phyloP scores from a whole-genome alignment of 2,329 filamentous ascomycete species.

The Fusarium liriodendri region DNA sequence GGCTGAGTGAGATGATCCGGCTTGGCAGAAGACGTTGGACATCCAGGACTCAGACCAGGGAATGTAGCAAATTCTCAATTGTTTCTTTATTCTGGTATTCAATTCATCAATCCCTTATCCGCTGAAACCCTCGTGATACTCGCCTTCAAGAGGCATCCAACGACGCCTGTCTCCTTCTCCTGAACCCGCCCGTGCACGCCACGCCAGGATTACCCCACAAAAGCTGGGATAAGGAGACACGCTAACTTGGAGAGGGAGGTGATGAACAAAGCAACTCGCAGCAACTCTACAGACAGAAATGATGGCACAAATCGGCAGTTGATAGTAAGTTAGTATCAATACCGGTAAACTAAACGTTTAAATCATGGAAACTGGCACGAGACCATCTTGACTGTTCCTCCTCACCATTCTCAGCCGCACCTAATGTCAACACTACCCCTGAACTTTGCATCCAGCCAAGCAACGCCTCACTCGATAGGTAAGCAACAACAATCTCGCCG shows the following conservation, averaged over 20 bases:
- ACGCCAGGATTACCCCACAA: conserved; percentile 38
- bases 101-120: background rate
- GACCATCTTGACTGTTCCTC: background rate
- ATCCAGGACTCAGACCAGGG: background rate
- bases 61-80: background rate
- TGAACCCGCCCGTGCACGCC: conserved; percentile 32
- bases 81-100: background rate
- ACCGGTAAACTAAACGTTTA: background rate
- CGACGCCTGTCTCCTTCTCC: conserved; percentile 25
- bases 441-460: conserved; percentile 12
- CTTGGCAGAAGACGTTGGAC: conserved; percentile 25
- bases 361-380: background rate
- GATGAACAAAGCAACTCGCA: conserved; percentile 11
- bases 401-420: background rate
- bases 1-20: conserved; percentile 34
- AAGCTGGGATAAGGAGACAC: conserved; percentile 37
- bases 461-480: background rate
- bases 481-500: conserved; percentile 4
- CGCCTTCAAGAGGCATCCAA: conserved; percentile 34
- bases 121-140: conserved; percentile 1
- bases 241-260: conserved; percentile 35
- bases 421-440: background rate
- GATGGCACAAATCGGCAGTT: background rate
- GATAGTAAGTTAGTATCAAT: background rate
- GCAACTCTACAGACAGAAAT: background rate